Percentiles rank a stretch among this genome's conserved stretches.
These are phyloP conservation scores for Naganishia vaughanmartiniae DNA, from an alignment of 768 basidiomycete genomes.

Conservation along the genomic window DNA sequence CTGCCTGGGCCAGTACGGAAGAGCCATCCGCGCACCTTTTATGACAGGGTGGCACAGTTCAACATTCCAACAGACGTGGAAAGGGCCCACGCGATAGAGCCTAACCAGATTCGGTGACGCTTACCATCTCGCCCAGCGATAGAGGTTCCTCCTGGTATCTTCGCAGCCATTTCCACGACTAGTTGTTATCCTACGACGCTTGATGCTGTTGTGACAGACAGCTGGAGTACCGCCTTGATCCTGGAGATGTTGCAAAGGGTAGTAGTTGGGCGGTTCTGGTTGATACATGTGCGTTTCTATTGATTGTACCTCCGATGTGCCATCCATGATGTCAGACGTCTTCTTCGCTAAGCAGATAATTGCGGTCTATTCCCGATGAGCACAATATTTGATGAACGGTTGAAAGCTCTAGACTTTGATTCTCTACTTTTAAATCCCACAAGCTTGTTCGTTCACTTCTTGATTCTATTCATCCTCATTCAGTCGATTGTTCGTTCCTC, in stretches of 20 bases:
- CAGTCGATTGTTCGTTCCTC: too few species aligned
- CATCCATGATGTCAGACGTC: background rate
- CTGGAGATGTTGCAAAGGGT: background rate
- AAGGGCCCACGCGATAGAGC: background rate
- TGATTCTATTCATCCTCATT: too few species aligned
- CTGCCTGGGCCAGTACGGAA: slow-evolving; percentile 65
- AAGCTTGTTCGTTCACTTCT: too few species aligned
- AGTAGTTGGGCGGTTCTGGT: slow-evolving; percentile 5
- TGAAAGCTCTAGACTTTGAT: too few species aligned
- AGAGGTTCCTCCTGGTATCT: slow-evolving; percentile 1
- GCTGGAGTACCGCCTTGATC: background rate
- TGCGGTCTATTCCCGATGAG: background rate
- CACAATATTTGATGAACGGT: too few species aligned
- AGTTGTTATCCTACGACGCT: background rate
- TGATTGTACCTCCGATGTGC: too few species aligned
- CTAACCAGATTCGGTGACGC: background rate
- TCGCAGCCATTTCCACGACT: background rate
- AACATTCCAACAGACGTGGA: background rate
- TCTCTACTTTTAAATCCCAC: too few species aligned
- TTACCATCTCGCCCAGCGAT: slow-evolving; percentile 23
- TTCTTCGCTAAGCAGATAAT: background rate
- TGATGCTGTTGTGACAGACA: background rate
- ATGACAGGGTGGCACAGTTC: background rate
- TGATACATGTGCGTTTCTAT: background rate
- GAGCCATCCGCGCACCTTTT: slow-evolving; percentile 74